These are phyloP conservation scores for Xanthoceras sorbifolium DNA, from an alignment of 345 rosid species.

Conservation along the genomic window DNA sequence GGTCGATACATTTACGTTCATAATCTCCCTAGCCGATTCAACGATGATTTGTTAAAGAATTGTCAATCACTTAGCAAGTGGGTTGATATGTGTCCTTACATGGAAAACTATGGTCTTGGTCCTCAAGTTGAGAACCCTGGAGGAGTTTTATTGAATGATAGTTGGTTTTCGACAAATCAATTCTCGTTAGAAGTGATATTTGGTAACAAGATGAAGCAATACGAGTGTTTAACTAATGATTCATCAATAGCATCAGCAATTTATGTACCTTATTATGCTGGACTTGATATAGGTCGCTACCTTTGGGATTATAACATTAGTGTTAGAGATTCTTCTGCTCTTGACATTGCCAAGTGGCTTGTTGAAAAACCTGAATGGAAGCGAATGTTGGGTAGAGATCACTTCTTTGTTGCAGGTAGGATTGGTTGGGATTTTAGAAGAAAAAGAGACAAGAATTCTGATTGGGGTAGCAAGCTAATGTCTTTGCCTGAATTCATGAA, in stretches of 20 bases:
- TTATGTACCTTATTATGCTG: constrained; percentile 54
- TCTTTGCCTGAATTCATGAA: constrained; percentile 45
- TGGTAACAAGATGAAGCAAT: constrained; percentile 51
- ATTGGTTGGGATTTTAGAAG: constrained; percentile 58
- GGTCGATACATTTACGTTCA: constrained; percentile 53
- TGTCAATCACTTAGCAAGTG: constrained; percentile 43
- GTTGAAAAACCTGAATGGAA: constrained; percentile 47
- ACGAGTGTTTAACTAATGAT: constrained; percentile 52
- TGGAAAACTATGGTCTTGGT: constrained; percentile 50
- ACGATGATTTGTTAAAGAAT: constrained; percentile 37
- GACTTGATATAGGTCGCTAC: constrained; percentile 51
- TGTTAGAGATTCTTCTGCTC: constrained; percentile 43
- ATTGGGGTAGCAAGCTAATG: constrained; percentile 59
- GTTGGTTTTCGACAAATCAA: constrained; percentile 57
- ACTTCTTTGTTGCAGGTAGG: constrained; percentile 61
- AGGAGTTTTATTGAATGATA: constrained; percentile 14
- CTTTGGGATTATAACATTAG: constrained; percentile 45
- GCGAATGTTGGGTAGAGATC: constrained; percentile 55
- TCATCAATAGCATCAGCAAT: constrained; percentile 55
- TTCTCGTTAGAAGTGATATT: constrained; percentile 57
- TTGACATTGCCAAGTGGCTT: constrained; percentile 39
- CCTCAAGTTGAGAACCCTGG: constrained; percentile 28
- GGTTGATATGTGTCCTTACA: constrained; percentile 50
- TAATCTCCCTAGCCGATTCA: constrained; percentile 50
- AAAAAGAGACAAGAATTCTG: constrained; percentile 10